These are phyloP conservation scores for Colletotrichum gloeosporioides DNA, from an alignment of 2,329 filamentous ascomycete genomes.

Conservation along the genomic window DNA sequence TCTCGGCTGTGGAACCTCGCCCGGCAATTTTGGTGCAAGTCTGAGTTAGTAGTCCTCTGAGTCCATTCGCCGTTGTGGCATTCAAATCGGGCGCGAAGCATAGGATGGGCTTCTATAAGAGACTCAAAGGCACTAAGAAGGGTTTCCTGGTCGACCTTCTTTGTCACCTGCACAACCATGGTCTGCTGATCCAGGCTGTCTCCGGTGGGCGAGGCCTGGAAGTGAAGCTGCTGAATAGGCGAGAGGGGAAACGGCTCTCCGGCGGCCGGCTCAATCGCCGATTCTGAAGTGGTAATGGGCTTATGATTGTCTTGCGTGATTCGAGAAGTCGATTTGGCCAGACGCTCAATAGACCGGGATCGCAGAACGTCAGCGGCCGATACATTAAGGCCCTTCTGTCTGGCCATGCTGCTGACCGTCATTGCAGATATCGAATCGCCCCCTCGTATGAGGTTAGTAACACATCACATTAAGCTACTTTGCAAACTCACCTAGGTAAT, in stretches of 20 bases:
- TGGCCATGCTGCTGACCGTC: constrained; percentile 3
- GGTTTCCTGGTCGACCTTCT: background rate
- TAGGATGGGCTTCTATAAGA: background rate
- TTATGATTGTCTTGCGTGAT: background rate
- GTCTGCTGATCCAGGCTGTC: constrained; percentile 6
- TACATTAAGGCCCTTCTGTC: background rate
- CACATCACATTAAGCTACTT: fast-evolving
- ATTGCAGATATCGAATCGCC: constrained; percentile 12
- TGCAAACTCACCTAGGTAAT: background rate
- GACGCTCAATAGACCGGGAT: background rate
- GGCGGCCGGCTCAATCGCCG: background rate
- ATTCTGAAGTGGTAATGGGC: background rate
- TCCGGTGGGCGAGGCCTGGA: background rate
- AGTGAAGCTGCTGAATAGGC: constrained; percentile 5
- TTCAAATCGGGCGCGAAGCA: background rate
- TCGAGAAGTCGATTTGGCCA: background rate
- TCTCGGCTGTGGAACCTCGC: background rate
- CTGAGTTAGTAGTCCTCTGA: background rate
- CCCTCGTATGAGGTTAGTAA: background rate
- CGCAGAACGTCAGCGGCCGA: background rate
- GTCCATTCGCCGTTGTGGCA: background rate
- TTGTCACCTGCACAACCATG: background rate
- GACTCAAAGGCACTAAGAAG: background rate
- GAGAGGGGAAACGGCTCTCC: background rate
- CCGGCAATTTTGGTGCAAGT: background rate